A percentile compares a stretch with the other conserved stretches of the same genome.
These are phyloP conservation scores for Backusella liffmaniae DNA, from an alignment of 192 early-diverging fungal species.

Conservation along the genomic window DNA sequence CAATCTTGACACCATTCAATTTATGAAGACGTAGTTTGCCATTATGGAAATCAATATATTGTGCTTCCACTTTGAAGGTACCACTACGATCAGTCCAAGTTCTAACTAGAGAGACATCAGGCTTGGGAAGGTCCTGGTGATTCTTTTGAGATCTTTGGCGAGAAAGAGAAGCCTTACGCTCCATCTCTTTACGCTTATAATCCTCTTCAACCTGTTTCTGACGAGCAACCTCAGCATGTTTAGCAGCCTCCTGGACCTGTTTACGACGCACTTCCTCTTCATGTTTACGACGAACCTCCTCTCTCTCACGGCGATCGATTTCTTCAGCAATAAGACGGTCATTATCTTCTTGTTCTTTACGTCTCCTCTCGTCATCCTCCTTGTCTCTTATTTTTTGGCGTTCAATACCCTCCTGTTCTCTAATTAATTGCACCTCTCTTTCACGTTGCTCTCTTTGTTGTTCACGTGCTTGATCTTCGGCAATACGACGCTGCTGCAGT, in stretches of 20 bases:
- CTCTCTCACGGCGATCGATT: slow-evolving; percentile 20
- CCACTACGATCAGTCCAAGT: slow-evolving; percentile 94
- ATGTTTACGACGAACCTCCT: slow-evolving; percentile 19
- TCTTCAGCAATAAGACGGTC: slow-evolving; percentile 23
- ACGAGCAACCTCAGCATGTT: slow-evolving; percentile 15
- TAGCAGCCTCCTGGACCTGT: slow-evolving; percentile 33
- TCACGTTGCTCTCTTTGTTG: neutral
- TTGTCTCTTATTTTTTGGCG: slow-evolving; percentile 19
- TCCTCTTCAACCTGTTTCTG: slow-evolving; percentile 35
- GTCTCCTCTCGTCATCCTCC: slow-evolving; percentile 24
- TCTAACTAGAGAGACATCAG: slow-evolving; percentile 42
- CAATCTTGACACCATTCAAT: slow-evolving; percentile 91
- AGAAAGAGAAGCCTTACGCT: slow-evolving; percentile 13
- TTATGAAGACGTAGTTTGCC: slow-evolving; percentile 93
- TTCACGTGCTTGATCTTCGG: slow-evolving; percentile 1
- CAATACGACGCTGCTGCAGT: neutral
- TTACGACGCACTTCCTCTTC: slow-evolving; percentile 35
- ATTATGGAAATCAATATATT: slow-evolving; percentile 75
- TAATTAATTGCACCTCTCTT: neutral
- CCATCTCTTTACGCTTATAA: slow-evolving; percentile 27
- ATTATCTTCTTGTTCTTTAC: slow-evolving; percentile 16
- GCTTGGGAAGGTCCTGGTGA: slow-evolving; percentile 24
- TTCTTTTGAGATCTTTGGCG: neutral
- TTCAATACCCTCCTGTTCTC: slow-evolving; percentile 22
- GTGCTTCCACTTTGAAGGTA: slow-evolving; percentile 89